phyloP scores from a whole-genome alignment of 352 stramenopile genomes.

The Pythium rhizo-oryzae region DNA sequence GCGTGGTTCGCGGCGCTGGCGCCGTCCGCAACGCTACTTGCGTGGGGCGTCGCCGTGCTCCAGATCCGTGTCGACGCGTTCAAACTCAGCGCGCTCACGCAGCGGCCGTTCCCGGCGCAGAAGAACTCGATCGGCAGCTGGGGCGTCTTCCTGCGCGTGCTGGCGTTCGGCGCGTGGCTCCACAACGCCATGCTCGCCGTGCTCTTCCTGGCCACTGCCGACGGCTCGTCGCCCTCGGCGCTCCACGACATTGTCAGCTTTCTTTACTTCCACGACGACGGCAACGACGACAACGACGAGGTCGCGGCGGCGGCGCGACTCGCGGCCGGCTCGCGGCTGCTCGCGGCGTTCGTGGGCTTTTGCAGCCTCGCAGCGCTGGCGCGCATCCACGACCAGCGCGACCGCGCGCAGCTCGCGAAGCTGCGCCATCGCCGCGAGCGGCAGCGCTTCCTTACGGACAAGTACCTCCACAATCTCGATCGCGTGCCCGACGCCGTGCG shows the following conservation, averaged over 20 bases:
- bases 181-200: conserved; percentile 51
- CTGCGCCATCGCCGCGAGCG: conserved; percentile 27
- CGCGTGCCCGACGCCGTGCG: conserved; percentile 32
- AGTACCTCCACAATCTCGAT: conserved; percentile 63
- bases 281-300: neutral
- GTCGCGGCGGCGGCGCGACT: conserved; percentile 9
- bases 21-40: conserved; percentile 41
- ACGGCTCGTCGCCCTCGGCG: neutral
- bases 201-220: conserved; percentile 27
- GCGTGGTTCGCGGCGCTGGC: conserved; percentile 64
- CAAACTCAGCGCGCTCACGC: conserved; percentile 58
- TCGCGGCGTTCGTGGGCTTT: conserved; percentile 48
- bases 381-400: conserved; percentile 38
- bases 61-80: conserved; percentile 70
- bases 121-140: conserved; percentile 63
- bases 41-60: conserved; percentile 54
- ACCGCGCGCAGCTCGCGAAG: conserved; percentile 36
- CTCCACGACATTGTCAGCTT: conserved; percentile 30
- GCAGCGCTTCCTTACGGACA: conserved; percentile 54
- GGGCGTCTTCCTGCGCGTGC: conserved; percentile 54
- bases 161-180: conserved; percentile 51
- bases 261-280: conserved; percentile 16
- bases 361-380: conserved; percentile 33
- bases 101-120: conserved; percentile 62
- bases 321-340: conserved; percentile 33